Base-by-base conservation (phyloP, 129 eudicot genomes). In the Arctium minus region DNA sequence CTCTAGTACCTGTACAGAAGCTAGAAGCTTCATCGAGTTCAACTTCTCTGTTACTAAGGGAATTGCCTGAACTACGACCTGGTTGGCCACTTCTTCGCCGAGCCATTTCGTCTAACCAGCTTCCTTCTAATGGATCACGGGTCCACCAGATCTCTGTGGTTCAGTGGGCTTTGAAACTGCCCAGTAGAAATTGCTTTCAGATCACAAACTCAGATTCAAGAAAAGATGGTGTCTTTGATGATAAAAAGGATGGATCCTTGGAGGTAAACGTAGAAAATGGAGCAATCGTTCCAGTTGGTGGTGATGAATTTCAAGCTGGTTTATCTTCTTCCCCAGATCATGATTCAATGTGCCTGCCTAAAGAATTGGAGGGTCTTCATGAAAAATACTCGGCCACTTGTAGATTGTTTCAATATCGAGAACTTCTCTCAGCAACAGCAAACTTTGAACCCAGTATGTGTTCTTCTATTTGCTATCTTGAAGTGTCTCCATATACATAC, bases 71-170 rank as follows among this genome's bases (percentile, higher is more conserved):
- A 65, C 69, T 82, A 18, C 90, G 87, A 76, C 92, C 92, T 18
- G 97, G 98, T 77, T 92, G 97, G 98, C 96, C 98, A 11, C 91
- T 94, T 67, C 97, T 88, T 82, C 84, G 83, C 9, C 89, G 94
- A 11, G 90, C 89, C 31, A 74, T 91, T 40, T 76, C 85, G 12
- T 84, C 94, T 40, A 83, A 77, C 40, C 30, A 82, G 76, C 78
- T 17, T 69, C 48, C 83, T 53, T 60, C 88, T 22, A 36, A 71
- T 8, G 74, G 56, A 42, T 79, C 90, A 3, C 80, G 85, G 4
- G 72, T 75, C 76, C 80, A 84, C 78, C 84, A 91, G 78, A 80
- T 88, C 56, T 94, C 97, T 8, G 97, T 92, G 70, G 97, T 94
- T 29, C 98, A 92, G 38, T 92, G 97, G 97, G 93, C 97, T 18